Conservation (phyloP, 805 yeast genomes). For the Martiniozyma abietophila region DNA sequence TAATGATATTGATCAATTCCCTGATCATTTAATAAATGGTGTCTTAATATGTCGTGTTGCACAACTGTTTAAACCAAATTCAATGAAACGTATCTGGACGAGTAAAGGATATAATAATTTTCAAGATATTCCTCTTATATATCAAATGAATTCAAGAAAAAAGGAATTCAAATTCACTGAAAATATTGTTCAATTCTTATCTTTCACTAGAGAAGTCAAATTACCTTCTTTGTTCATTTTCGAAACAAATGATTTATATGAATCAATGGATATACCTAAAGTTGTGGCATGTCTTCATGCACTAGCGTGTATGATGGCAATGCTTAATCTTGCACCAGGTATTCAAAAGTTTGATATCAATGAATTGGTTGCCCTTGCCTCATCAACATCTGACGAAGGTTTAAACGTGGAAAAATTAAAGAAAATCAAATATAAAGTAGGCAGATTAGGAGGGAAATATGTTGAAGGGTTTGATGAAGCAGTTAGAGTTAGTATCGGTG, state of each 20-base stretch:
- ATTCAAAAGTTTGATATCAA: constrained; percentile 53
- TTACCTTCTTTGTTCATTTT: constrained; percentile 85
- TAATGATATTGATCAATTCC: constrained; percentile 38
- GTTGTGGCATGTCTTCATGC: constrained; percentile 93
- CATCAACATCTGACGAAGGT: constrained; percentile 2
- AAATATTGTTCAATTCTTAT: constrained; percentile 77
- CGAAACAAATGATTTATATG: constrained; percentile 88
- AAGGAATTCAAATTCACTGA: constrained; percentile 72
- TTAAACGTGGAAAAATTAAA: constrained; percentile 60
- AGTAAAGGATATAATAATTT: constrained; percentile 21
- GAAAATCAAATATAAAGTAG: constrained; percentile 58
- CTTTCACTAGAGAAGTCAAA: constrained; percentile 54
- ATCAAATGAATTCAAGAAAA: constrained; percentile 40
- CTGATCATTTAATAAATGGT: constrained; percentile 72
- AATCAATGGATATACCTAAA: constrained; percentile 84
- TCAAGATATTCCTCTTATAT: constrained; percentile 14
- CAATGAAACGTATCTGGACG: constrained; percentile 48
- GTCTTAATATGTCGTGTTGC: constrained; percentile 75
- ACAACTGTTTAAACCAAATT: constrained; percentile 57
- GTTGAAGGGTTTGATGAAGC: constrained; percentile 24
- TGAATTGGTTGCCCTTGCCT: constrained; percentile 4
- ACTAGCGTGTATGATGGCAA: constrained; percentile 60
- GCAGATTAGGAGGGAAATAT: constrained; percentile 34
- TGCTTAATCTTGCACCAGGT: constrained; percentile 46
- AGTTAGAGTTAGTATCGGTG: constrained; percentile 25